phyloP scores from a whole-genome alignment of 176 grass and related monocot species.

The Triticum dicoccoides region DNA sequence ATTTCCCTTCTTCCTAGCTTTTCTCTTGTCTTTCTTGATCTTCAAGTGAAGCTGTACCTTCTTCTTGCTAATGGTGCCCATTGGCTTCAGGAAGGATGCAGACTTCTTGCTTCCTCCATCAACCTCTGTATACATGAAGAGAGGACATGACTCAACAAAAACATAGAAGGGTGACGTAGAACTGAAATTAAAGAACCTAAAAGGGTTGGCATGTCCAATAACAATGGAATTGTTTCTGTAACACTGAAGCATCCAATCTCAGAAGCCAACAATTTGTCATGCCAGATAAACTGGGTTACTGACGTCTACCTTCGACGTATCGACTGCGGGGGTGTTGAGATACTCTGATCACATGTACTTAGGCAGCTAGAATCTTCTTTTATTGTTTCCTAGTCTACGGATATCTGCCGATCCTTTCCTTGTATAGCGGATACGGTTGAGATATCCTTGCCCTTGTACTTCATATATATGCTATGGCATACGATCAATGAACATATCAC shows the following conservation, averaged over 20 bases:
- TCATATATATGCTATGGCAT: too few species aligned
- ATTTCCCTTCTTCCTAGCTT: constrained; percentile 67
- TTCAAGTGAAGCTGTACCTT: constrained; percentile 70
- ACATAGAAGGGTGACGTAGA: too few species aligned
- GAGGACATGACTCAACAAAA: not conserved
- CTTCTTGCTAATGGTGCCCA: constrained; percentile 81
- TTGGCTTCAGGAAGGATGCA: constrained; percentile 56
- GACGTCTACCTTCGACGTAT: too few species aligned
- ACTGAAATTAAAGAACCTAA: not conserved
- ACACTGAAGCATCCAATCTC: not conserved
- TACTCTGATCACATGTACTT: too few species aligned
- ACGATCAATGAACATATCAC: too few species aligned
- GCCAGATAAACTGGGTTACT: too few species aligned
- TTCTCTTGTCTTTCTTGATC: constrained; percentile 75
- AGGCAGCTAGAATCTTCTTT: too few species aligned
- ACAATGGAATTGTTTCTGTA: not conserved
- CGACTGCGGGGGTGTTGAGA: too few species aligned
- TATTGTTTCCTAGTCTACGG: too few species aligned
- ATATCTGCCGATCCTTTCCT: too few species aligned
- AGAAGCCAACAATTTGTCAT: not conserved
- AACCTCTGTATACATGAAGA: not conserved
- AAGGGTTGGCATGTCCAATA: not conserved
- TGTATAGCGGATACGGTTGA: too few species aligned
- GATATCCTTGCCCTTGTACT: too few species aligned
- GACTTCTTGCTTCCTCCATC: constrained; percentile 50